Conservation (phyloP, 306 rosid genomes). For the Fragaria vesca region DNA sequence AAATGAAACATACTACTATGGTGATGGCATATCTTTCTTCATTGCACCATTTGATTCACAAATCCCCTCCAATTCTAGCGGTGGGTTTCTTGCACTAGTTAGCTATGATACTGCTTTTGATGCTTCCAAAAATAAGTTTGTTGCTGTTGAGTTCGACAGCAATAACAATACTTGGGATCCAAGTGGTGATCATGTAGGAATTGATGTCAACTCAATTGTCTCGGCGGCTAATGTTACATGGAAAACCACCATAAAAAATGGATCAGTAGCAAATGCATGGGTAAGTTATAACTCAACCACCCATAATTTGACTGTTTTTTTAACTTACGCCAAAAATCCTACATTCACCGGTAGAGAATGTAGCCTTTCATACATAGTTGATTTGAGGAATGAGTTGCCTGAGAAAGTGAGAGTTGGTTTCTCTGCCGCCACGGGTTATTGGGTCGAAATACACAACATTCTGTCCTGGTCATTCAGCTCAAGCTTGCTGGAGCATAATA, state of each 20-base stretch:
- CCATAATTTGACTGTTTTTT: conserved; percentile 53
- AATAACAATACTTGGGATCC: conserved; percentile 53
- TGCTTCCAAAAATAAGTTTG: conserved; percentile 39
- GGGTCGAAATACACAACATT: conserved; percentile 55
- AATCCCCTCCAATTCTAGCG: conserved; percentile 49
- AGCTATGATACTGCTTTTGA: conserved; percentile 26
- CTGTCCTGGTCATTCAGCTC: conserved; percentile 72
- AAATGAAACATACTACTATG: background rate
- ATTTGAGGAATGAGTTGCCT: conserved; percentile 57
- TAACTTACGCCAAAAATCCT: conserved; percentile 51
- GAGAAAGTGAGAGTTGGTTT: conserved; percentile 64
- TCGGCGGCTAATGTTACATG: conserved; percentile 43
- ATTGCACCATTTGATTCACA: conserved; percentile 49
- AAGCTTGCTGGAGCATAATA: conserved; percentile 35
- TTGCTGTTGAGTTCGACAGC: conserved; percentile 78
- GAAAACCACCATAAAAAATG: conserved; percentile 49
- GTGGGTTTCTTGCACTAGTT: conserved; percentile 65
- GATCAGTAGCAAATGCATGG: conserved; percentile 57
- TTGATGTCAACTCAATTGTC: conserved; percentile 55
- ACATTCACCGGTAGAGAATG: conserved; percentile 27
- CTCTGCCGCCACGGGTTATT: conserved; percentile 65
- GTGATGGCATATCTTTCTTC: conserved; percentile 73
- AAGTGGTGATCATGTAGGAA: conserved; percentile 55
- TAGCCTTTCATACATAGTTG: conserved; percentile 42
- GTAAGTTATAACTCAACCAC: conserved; percentile 55